phyloP scores from a whole-genome alignment of 768 basidiomycete genomes.

The Hygrophorus russula region DNA sequence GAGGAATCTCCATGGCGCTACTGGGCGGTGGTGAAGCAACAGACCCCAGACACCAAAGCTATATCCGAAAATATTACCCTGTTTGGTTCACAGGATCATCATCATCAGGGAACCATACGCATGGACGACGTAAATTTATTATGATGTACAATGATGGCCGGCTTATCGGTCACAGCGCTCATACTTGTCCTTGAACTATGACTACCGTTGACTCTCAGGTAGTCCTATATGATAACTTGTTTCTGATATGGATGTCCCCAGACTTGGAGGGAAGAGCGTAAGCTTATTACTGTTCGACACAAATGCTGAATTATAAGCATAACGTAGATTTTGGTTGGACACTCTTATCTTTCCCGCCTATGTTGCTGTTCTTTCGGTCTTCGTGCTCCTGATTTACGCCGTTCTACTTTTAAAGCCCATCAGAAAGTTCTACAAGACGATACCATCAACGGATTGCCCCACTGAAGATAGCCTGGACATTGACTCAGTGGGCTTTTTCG shows the following conservation, averaged over 20 bases:
- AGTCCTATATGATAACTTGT: no score
- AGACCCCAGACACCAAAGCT: not conserved
- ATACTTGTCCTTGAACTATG: no score
- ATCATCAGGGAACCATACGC: no score
- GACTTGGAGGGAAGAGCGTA: no score
- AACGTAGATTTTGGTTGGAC: constrained; percentile 10
- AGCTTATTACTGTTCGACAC: no score
- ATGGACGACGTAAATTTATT: no score
- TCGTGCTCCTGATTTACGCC: constrained; percentile 22
- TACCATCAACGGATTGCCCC: constrained; percentile 3
- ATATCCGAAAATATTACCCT: not conserved
- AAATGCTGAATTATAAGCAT: no score
- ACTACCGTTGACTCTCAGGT: no score
- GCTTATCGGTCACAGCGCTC: no score
- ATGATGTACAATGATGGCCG: no score
- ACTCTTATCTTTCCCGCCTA: constrained; percentile 26
- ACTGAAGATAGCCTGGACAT: constrained; percentile 1
- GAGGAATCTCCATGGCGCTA: not conserved
- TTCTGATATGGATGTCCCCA: no score
- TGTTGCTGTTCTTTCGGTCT: constrained; percentile 21
- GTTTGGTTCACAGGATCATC: no score
- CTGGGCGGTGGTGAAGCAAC: constrained; percentile 4
- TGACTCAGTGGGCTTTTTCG: constrained; percentile 19
- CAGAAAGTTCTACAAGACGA: not conserved
- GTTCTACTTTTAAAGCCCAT: constrained; percentile 7